phyloP scores from a whole-genome alignment of 148 eudicot genomes.

The Rhododendron kiyosumense region DNA sequence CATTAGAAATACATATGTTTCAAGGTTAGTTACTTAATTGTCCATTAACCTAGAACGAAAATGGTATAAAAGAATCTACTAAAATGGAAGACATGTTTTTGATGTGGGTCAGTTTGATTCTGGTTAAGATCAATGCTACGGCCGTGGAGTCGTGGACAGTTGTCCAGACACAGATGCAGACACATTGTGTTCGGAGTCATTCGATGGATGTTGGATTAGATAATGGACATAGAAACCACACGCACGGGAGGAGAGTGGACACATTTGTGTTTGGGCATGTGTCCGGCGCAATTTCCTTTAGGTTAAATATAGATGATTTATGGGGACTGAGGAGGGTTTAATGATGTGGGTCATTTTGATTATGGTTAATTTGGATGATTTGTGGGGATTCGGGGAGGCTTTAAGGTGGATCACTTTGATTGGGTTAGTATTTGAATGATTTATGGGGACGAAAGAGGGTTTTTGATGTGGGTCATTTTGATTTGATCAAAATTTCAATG shows the following conservation, averaged over 20 bases:
- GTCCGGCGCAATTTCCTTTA: not conserved
- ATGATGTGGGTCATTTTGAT: not conserved
- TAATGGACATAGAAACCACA: not conserved
- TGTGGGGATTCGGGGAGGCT: not conserved
- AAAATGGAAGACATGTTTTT: too few species aligned
- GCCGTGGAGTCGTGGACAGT: not conserved
- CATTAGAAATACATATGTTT: not conserved
- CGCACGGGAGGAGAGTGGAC: not conserved
- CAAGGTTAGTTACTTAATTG: not conserved
- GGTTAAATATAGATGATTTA: not conserved
- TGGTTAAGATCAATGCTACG: not conserved
- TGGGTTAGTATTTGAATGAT: not conserved
- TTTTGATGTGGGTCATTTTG: not conserved
- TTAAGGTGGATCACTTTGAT: not conserved
- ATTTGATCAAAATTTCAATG: not conserved
- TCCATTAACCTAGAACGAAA: not conserved
- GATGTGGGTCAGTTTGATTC: not conserved
- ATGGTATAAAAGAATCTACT: too few species aligned
- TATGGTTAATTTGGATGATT: not conserved
- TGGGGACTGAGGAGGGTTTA: not conserved
- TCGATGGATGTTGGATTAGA: too few species aligned
- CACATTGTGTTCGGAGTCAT: too few species aligned
- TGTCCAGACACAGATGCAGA: too few species aligned
- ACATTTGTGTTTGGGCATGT: not conserved
- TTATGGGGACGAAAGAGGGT: not conserved